Percentiles rank a stretch among this genome's conserved stretches.
These are phyloP conservation scores for Juncus effusus DNA, from an alignment of 176 grass and related monocot genomes.

Conservation along the genomic window DNA sequence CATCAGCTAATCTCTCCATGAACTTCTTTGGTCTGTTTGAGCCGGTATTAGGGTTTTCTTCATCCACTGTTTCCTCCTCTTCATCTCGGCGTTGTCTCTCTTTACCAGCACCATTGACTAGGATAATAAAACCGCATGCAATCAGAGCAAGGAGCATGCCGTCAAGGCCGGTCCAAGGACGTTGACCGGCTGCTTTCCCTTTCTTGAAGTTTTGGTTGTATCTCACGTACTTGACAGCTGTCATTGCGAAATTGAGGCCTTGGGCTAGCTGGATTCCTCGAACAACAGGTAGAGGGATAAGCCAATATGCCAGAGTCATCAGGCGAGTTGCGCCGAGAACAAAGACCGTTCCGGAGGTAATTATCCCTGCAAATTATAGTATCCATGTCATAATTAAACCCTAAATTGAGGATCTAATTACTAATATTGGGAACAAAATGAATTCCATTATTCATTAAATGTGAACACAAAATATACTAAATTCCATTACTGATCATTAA, in stretches of 20 bases:
- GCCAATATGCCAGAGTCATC: constrained; percentile 58
- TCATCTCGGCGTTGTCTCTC: constrained; percentile 2
- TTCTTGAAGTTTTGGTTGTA: constrained; percentile 65
- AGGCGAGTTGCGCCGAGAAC: constrained; percentile 68
- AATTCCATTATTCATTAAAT: too few species aligned
- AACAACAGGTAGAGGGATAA: constrained; percentile 81
- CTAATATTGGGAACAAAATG: background rate
- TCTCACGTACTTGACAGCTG: constrained; percentile 75
- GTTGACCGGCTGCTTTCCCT: constrained; percentile 36
- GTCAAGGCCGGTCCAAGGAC: constrained; percentile 67
- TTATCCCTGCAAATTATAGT: constrained; percentile 36
- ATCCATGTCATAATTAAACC: background rate
- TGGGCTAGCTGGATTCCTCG: constrained; percentile 89
- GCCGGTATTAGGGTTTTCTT: background rate
- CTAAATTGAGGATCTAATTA: background rate
- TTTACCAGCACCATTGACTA: constrained; percentile 66
- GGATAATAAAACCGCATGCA: constrained; percentile 51
- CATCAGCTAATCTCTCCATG: constrained; percentile 18
- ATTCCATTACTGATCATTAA: too few species aligned
- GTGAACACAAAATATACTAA: too few species aligned
- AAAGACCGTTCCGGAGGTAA: constrained; percentile 54
- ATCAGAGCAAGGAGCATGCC: constrained; percentile 59
- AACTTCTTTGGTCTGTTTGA: background rate
- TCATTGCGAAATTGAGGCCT: constrained; percentile 82
- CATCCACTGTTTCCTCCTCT: background rate